Conservation (phyloP, 192 early-diverging fungal genomes). For the Globomyces pollinis-pini region DNA sequence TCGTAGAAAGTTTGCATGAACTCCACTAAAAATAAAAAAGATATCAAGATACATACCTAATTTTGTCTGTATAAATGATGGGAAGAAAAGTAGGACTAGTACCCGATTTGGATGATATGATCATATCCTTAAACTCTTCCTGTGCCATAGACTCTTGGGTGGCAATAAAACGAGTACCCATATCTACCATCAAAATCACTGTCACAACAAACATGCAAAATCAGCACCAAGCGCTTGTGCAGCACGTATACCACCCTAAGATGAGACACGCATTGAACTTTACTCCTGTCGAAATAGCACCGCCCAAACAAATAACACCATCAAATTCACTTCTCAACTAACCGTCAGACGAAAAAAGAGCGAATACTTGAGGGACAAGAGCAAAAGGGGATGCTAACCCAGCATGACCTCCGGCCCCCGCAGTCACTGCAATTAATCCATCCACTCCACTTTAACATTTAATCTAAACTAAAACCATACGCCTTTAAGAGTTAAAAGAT, state of each 20-base stretch:
- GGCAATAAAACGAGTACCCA: conserved; percentile 25
- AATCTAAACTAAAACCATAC: too few relatives aligned
- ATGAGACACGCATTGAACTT: too few relatives aligned
- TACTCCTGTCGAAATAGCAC: conserved; percentile 19
- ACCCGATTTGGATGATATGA: conserved; percentile 9
- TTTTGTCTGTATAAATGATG: conserved; percentile 19
- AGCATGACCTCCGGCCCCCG: conserved; percentile 27
- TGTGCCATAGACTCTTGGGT: conserved; percentile 17
- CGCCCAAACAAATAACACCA: conserved; percentile 14
- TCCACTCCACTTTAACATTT: too few relatives aligned
- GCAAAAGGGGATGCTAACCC: conserved; percentile 21
- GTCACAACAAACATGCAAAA: conserved; percentile 2
- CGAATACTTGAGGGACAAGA: conserved; percentile 17
- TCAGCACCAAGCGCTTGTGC: conserved; percentile 23
- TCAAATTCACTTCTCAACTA: conserved; percentile 12
- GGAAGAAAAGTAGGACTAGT: conserved; percentile 18
- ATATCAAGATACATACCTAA: too few relatives aligned
- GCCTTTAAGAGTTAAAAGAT: too few relatives aligned
- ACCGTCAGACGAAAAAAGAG: too few relatives aligned
- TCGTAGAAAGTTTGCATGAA: conserved; percentile 22
- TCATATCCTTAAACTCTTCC: conserved; percentile 20
- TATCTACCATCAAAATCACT: conserved; percentile 7
- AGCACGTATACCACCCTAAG: conserved; percentile 10
- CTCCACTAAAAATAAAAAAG: too few relatives aligned
- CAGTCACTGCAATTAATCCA: conserved; percentile 24